Evolutionary conservation across 2,329 filamentous ascomycete genomes (phyloP), one percentile per base, ranked within the genome.

Genomic region (Fusarium sp.): DNA sequence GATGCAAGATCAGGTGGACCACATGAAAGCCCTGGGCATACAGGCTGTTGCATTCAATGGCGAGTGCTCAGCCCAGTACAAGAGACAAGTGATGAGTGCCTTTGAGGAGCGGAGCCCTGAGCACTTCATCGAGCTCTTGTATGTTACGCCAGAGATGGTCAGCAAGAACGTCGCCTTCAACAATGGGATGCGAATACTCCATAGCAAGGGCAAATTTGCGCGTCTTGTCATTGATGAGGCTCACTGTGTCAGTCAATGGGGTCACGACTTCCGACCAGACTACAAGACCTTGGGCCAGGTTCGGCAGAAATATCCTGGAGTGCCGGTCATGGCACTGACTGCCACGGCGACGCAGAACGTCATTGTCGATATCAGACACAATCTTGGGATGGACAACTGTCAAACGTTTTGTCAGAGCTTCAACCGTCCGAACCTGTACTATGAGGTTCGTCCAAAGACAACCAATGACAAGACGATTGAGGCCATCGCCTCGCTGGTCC

Each of bases 221-320:
- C 89, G 96, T 25, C 88, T 99, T 53, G 96, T 99, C 58, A 97
- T 99, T 68, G 96, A 99, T 73, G 96, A 99, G 81, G 96, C 96
- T n/a, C 96, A 99, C 78, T 99, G 96, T 79, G 95, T 99, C 25
- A 98, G 96, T 79, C 94, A 99, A 83, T 99, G 96, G 96, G 96
- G 96, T 1, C 96, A 99, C 73, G 96, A 99, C 78, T 99, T 99
- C 77, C 89, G 96, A 49, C 95, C 94, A 0, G 95, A 98, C 77
- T 99, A 99, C 82, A 97, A 97, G 79, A 87, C 87, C 29, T 83
- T 99, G 4, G 93, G 94, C 27, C 85, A 89, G 63, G 83, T 97
- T 44, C 87, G 95, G 53, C 79, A 82, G 40, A 87, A 86, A 57
- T 95, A 95, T 73, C 89, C 90, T 0, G 87, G 87, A 2, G 92